Percentiles rank a stretch among this genome's conserved stretches.
These are phyloP conservation scores for Triangularia verruculosa DNA, from an alignment of 2,329 filamentous ascomycete genomes.

Conservation along the genomic window DNA sequence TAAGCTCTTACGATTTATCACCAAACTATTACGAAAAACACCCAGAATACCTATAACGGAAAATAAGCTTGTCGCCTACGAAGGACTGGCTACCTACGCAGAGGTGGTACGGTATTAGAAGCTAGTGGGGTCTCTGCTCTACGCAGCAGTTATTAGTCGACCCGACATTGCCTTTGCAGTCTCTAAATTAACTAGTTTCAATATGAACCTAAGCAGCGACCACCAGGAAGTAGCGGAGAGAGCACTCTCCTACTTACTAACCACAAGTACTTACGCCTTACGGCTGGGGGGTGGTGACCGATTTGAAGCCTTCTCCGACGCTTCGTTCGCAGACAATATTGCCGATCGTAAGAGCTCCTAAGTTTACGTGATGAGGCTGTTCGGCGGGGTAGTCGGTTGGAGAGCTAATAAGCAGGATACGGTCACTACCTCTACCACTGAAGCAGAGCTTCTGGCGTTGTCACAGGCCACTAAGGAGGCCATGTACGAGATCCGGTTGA, in stretches of 20 bases:
- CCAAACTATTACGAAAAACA: background rate
- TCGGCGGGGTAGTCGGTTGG: slow-evolving; percentile 9
- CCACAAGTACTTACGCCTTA: background rate
- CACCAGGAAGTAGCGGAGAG: background rate
- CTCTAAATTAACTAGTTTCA: slow-evolving; percentile 7
- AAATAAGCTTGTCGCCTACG: slow-evolving; percentile 1
- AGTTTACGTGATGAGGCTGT: slow-evolving; percentile 11
- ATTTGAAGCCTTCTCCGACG: background rate
- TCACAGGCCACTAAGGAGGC: background rate
- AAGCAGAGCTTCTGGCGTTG: background rate
- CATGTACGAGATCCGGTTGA: background rate
- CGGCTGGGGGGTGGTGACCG: background rate
- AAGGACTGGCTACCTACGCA: slow-evolving; percentile 3
- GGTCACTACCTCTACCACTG: background rate
- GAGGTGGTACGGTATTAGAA: background rate
- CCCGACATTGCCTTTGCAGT: slow-evolving; percentile 14
- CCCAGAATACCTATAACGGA: background rate
- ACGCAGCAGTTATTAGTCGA: slow-evolving; percentile 9
- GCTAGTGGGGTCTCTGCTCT: slow-evolving; percentile 9
- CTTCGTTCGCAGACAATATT: slow-evolving; percentile 1
- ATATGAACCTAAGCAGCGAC: background rate
- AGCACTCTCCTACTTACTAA: background rate
- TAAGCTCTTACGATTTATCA: slow-evolving; percentile 10
- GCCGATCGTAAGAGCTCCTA: slow-evolving; percentile 10
- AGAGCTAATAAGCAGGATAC: slow-evolving; percentile 11